phyloP scores from a whole-genome alignment of 176 grass and related monocot genomes.

The Urochloa ruziziensis region DNA sequence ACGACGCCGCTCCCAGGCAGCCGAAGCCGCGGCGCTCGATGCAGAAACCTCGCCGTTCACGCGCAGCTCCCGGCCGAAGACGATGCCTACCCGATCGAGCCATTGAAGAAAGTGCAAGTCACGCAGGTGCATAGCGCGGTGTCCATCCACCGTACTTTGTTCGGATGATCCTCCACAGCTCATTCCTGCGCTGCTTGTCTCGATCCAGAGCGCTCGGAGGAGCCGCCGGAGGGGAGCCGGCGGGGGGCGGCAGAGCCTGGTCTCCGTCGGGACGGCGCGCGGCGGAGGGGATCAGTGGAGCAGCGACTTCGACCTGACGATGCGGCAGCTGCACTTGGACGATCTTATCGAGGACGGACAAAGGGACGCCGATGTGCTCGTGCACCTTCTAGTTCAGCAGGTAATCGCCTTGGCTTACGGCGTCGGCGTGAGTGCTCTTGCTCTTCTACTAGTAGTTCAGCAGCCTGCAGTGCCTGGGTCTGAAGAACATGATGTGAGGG shows the following conservation, averaged over 20 bases:
- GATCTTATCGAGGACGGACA: slow-evolving; percentile 58
- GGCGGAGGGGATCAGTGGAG: slow-evolving; percentile 56
- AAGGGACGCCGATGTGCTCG: slow-evolving; percentile 50
- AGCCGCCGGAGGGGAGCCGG: slow-evolving; percentile 26
- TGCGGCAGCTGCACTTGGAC: slow-evolving; percentile 54
- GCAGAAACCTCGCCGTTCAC: slow-evolving; percentile 17
- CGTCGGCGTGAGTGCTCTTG: background rate
- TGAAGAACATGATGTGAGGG: background rate
- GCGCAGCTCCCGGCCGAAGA: slow-evolving; percentile 16
- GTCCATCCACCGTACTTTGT: background rate
- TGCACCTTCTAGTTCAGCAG: slow-evolving; percentile 64
- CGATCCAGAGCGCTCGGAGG: slow-evolving; percentile 8
- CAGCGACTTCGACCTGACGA: slow-evolving; percentile 63
- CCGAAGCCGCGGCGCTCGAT: background rate
- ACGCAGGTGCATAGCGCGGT: background rate
- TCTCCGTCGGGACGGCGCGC: slow-evolving; percentile 45
- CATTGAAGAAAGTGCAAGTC: slow-evolving; percentile 5
- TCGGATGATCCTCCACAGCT: background rate
- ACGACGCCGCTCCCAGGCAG: slow-evolving; percentile 4
- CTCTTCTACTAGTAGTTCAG: too few relatives aligned
- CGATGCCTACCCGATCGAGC: background rate
- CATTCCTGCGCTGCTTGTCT: background rate
- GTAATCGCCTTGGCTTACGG: slow-evolving; percentile 15
- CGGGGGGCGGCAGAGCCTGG: slow-evolving; percentile 33
- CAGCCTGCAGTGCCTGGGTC: background rate